These are phyloP conservation scores for Magnolia changhungtana DNA, from an alignment of 164 flowering plant genomes.

Conservation along the genomic window DNA sequence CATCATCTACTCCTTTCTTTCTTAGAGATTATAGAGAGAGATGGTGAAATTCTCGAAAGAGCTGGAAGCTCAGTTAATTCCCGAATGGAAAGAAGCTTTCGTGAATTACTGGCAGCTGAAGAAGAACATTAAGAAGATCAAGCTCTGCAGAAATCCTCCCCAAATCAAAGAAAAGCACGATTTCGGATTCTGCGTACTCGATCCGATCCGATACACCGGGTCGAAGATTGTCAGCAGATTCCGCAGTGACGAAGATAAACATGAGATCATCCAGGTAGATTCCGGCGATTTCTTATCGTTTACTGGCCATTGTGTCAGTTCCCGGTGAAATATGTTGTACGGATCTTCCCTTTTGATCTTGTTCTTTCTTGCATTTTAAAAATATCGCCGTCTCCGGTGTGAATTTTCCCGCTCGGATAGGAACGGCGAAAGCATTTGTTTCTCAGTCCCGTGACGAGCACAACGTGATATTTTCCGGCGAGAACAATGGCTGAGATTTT, in stretches of 20 bases:
- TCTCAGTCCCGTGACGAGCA: not conserved
- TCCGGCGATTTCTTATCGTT: too few species aligned
- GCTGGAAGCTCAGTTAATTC: conserved; percentile 92
- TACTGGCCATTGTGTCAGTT: not conserved
- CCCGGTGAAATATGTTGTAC: not conserved
- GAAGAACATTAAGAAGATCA: conserved; percentile 78
- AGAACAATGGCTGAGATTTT: too few species aligned
- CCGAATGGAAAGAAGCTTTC: conserved; percentile 95
- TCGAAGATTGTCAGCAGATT: conserved; percentile 17
- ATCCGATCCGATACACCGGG: conserved; percentile 40
- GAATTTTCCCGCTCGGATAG: too few species aligned
- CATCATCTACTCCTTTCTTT: not conserved
- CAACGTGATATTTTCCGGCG: not conserved
- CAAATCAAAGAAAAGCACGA: conserved; percentile 18
- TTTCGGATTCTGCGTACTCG: conserved; percentile 53
- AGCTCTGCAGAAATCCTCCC: conserved; percentile 36
- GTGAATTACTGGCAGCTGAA: conserved; percentile 91
- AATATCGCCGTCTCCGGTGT: not conserved
- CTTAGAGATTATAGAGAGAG: conserved; percentile 3
- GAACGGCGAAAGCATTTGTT: too few species aligned
- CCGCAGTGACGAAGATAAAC: conserved; percentile 1
- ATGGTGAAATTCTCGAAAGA: conserved; percentile 99
- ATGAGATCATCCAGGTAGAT: conserved; percentile 39
- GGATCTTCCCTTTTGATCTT: not conserved
- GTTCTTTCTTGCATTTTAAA: not conserved